Conservation (phyloP, 1,284 basidiomycete genomes). For the Paramarasmius palmivorus region DNA sequence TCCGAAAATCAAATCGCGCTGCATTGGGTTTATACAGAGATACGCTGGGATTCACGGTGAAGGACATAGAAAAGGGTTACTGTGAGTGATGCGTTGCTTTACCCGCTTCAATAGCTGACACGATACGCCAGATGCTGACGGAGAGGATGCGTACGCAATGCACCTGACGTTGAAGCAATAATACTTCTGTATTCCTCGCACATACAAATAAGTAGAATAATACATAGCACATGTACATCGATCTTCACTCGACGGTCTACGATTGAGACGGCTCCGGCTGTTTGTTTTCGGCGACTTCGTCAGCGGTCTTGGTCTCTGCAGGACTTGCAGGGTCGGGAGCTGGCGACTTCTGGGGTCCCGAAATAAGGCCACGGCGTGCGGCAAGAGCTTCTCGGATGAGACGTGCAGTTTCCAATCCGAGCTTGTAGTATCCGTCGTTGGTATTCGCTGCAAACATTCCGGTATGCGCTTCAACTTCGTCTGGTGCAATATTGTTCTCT, state of each 20-base stretch:
- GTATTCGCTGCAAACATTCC: slow-evolving; percentile 83
- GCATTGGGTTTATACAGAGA: slow-evolving; percentile 88
- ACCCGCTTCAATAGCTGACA: not conserved
- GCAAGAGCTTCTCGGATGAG: slow-evolving; percentile 57
- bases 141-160: slow-evolving; percentile 93
- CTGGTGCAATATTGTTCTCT: slow-evolving; percentile 65
- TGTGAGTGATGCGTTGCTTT: slow-evolving; percentile 53
- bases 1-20: slow-evolving; percentile 91
- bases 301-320: too few species aligned
- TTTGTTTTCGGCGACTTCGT: too few species aligned
- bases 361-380: not conserved
- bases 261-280: too few species aligned
- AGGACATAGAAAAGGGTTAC: slow-evolving; percentile 86
- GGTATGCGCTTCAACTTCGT: slow-evolving; percentile 88
- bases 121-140: slow-evolving; percentile 75
- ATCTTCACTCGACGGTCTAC: too few species aligned
- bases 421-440: slow-evolving; percentile 90
- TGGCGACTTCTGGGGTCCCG: too few species aligned
- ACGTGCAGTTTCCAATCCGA: slow-evolving; percentile 71
- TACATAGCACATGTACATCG: too few species aligned
- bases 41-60: slow-evolving; percentile 86
- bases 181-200: too few species aligned
- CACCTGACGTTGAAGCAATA: slow-evolving; percentile 54
- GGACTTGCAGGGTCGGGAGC: too few species aligned
- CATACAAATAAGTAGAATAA: too few species aligned